These are phyloP conservation scores for Fomitopsis serialis DNA, from an alignment of 768 basidiomycete species.

Conservation along the genomic window DNA sequence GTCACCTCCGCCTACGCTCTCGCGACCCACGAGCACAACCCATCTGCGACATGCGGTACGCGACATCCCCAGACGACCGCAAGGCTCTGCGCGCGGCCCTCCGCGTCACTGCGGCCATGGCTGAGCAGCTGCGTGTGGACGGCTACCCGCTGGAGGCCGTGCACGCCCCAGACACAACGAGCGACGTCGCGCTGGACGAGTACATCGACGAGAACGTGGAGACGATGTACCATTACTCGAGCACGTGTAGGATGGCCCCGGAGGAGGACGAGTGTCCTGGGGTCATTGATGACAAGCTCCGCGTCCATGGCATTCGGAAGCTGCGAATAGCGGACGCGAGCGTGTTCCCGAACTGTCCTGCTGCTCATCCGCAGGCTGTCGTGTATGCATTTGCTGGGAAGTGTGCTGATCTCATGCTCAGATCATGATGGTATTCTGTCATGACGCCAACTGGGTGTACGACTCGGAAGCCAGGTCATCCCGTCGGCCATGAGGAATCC, in stretches of 20 bases:
- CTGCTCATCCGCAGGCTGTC: conserved; percentile 29
- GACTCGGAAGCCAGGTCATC: too few species aligned
- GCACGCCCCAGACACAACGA: conserved; percentile 21
- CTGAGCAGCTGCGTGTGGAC: conserved; percentile 6
- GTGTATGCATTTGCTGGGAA: conserved; percentile 31
- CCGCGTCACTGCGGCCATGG: conserved; percentile 18
- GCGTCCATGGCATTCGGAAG: conserved; percentile 38
- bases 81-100: conserved; percentile 17
- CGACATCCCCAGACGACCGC: conserved; percentile 23
- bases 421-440: too few species aligned
- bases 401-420: conserved; percentile 26
- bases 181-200: conserved; percentile 26
- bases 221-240: background rate
- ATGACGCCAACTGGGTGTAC: too few species aligned
- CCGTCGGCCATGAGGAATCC: too few species aligned
- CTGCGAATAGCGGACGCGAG: conserved; percentile 28
- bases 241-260: conserved; percentile 32
- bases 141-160: conserved; percentile 16
- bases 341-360: conserved; percentile 23
- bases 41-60: conserved; percentile 23
- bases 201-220: conserved; percentile 13
- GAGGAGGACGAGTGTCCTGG: background rate
- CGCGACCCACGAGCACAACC: conserved; percentile 25
- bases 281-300: conserved; percentile 40
- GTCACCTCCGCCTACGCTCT: conserved; percentile 24